Evolutionary conservation across 2,329 filamentous ascomycete genomes (phyloP), one percentile per base, ranked within the genome.

Genomic region (Dryadomyces quercivorus): DNA sequence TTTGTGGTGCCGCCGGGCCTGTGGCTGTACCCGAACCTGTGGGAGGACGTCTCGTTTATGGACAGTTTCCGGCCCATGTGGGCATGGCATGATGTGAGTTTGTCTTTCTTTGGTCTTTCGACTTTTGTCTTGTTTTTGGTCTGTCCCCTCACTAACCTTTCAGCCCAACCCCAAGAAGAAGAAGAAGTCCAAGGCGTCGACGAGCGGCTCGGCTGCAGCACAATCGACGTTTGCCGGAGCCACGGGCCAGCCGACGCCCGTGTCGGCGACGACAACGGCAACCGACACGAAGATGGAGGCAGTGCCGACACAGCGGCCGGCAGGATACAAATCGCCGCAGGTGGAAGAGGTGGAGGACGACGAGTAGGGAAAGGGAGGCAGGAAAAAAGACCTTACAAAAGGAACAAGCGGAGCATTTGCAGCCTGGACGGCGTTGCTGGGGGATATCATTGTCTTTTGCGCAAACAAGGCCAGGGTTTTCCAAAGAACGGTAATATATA

Each of bases 21-120:
- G n/a, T 98, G 93, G 93, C 77, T 98, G 47, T 98, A 92, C 72
- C 93, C 93, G 50, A 98, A 98, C 66, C 74, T 98, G 20, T 98
- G 96, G 75, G 93, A 98, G 69, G 93, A 98, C 66, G 93, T 98
- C 31, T 95, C 92, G 8, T 97, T 98, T 73, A 86, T 98, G 70
- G 93, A 98, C 67, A 94, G 88, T 64, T 98, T 98, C 78, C 85
- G 85, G 65, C 93, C 93, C 20, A 72, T 95, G 6, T 98, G 93
- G 92, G 93, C 89, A 57, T 98, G 93, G 93, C 93, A 98, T 69
- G 91, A 95, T 81, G 89, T 94, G 66, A 69, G 80, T 70, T 55
- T 26, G 15, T 5, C n/a, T 13, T 3, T 22, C 5, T 52, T 51
- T n/a, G 49, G 43, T 31, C 21, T 44, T 18, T 34, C 8, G 50